Base-by-base conservation (phyloP, 352 stramenopile species). In the Phytophthora aleatoria region DNA sequence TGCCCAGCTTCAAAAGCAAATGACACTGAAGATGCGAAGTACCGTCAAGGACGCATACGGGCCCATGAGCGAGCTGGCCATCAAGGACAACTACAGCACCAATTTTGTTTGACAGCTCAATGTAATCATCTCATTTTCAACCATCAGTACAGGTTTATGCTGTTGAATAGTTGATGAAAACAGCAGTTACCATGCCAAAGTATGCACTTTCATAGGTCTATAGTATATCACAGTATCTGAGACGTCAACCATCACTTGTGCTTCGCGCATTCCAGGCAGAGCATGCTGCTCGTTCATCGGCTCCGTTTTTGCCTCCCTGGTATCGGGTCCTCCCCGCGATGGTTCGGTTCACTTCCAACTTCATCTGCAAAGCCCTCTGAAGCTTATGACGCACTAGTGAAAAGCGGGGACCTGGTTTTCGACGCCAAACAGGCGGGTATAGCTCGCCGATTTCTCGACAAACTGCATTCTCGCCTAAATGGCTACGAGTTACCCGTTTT, bases 401-500 rank as follows among this genome's bases (percentile, higher is more conserved):
- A 55, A 13, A 62, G 62, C 12, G 58, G 61, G 31, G 45, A 52
- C 15, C 33, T 86, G 33, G 45, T 63, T 33, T 69, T 62, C 42
- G 74, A 86, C 47, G 60, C 60, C 42, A 64, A 69, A 26, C 77
- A 85, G 36, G 51, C 45, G 6, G 43, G 53, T 11, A 65, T 85
- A 42, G 24, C 61, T 4, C 71, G 64, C 39, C 77, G 67, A 41
- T 72, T 83, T 48, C 57, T 94, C 13, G 81, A 94, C 63, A 87
- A 86, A 54, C 64, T 94, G 9, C 74, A 90, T 63, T 45, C 44
- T 15, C 80, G 77, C 36, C 54, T 94, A 7, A 50, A 75, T 13
- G 68, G 63, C 41, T 94, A 94, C 47, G 45, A 42, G 5, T 64
- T 92, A 27, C 85, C 85, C 8, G 51, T 70, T 12, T 68, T 82